phyloP scores from a whole-genome alignment of 2,329 filamentous ascomycete genomes.

The Allantophomopsis cytisporea region DNA sequence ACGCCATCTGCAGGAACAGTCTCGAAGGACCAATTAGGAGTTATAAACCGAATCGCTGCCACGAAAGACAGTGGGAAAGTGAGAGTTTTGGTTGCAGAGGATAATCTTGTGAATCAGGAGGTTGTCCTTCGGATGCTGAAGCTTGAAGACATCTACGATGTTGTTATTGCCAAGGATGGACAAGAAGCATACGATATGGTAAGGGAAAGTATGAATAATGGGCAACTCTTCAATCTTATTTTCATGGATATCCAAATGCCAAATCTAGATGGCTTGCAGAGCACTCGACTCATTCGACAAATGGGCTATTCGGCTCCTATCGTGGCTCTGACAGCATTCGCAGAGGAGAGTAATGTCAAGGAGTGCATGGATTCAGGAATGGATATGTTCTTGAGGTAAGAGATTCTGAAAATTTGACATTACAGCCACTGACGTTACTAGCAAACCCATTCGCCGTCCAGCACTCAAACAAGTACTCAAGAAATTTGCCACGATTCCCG shows the following conservation, averaged over 20 bases:
- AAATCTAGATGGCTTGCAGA: slow-evolving; percentile 79
- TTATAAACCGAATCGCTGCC: slow-evolving; percentile 50
- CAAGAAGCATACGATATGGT: slow-evolving; percentile 83
- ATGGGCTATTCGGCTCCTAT: slow-evolving; percentile 83
- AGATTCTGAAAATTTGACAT: not conserved
- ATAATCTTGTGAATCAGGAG: slow-evolving; percentile 52
- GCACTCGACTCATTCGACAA: slow-evolving; percentile 69
- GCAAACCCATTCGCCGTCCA: slow-evolving; percentile 64
- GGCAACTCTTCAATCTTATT: slow-evolving; percentile 68
- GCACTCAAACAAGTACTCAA: slow-evolving; percentile 77
- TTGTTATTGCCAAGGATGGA: slow-evolving; percentile 75
- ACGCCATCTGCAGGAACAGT: slow-evolving; percentile 5
- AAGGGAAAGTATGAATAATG: slow-evolving; percentile 64
- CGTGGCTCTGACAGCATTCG: slow-evolving; percentile 80
- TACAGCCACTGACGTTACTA: slow-evolving; percentile 12
- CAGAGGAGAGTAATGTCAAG: slow-evolving; percentile 78
- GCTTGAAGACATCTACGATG: slow-evolving; percentile 70
- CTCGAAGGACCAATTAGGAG: slow-evolving; percentile 46
- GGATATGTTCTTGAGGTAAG: slow-evolving; percentile 61
- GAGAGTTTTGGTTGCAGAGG: slow-evolving; percentile 76
- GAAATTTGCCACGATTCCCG: slow-evolving; percentile 70
- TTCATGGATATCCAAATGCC: slow-evolving; percentile 98
- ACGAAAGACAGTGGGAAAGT: slow-evolving; percentile 50
- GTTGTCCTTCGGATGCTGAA: slow-evolving; percentile 53
- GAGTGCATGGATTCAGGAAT: slow-evolving; percentile 83